phyloP scores from a whole-genome alignment of 345 rosid genomes.

The Anastatica hierochuntica region DNA sequence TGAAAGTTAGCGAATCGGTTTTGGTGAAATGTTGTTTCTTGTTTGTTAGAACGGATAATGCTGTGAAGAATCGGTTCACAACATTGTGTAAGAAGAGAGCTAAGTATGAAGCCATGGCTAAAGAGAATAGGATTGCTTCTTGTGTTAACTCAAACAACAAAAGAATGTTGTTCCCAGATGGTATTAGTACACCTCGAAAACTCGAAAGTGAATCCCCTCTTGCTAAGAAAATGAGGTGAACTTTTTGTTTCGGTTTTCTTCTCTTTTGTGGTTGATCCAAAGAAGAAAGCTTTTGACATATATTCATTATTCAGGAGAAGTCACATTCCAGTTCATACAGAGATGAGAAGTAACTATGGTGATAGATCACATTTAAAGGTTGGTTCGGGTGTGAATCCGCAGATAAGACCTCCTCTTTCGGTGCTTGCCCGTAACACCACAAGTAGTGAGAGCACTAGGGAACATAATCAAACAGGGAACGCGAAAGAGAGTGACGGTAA shows the following conservation, averaged over 20 bases:
- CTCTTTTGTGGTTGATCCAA: not conserved
- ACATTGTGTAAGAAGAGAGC: constrained; percentile 96
- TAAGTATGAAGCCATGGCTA: constrained; percentile 80
- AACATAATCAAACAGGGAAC: constrained; percentile 24
- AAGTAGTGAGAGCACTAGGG: constrained; percentile 13
- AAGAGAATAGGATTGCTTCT: constrained; percentile 47
- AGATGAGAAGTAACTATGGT: constrained; percentile 31
- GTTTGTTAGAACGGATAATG: constrained; percentile 78
- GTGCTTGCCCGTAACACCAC: constrained; percentile 45
- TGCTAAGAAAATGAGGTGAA: constrained; percentile 51
- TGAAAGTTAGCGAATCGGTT: too few relatives aligned
- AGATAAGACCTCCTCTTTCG: constrained; percentile 52
- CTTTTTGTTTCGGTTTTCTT: not conserved
- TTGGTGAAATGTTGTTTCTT: not conserved
- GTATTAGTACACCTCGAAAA: constrained; percentile 32
- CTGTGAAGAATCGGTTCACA: constrained; percentile 94
- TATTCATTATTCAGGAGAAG: constrained; percentile 43
- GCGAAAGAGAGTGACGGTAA: constrained; percentile 48
- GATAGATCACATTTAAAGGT: constrained; percentile 44
- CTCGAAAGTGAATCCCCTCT: constrained; percentile 33
- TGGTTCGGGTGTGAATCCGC: constrained; percentile 34
- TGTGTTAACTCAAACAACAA: constrained; percentile 56
- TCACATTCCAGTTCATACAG: constrained; percentile 43
- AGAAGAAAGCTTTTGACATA: constrained; percentile 3
- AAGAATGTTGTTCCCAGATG: constrained; percentile 45